Evolutionary conservation across 331 rosid genomes (phyloP).

Genomic region (Arachis monticola): DNA sequence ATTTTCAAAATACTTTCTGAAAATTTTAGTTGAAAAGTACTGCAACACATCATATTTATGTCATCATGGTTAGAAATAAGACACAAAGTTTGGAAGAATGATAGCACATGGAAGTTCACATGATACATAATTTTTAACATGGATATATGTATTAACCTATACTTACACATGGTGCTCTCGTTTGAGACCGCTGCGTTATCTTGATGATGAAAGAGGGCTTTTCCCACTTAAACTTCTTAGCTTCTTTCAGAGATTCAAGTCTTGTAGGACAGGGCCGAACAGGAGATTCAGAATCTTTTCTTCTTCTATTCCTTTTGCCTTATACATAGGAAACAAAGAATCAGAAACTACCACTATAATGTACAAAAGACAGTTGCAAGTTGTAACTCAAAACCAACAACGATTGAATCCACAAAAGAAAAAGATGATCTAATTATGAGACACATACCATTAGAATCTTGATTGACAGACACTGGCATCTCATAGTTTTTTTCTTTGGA

Average conservation of each 20-base stretch:
- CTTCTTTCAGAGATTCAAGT: neutral
- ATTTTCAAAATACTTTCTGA: neutral
- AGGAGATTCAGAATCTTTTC: neutral
- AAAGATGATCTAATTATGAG: too few relatives aligned
- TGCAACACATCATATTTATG: neutral
- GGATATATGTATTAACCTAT: neutral
- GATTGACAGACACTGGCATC: too few relatives aligned
- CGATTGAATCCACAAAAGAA: too few relatives aligned
- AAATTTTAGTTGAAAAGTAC: neutral
- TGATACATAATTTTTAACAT: neutral
- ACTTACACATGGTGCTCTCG: neutral
- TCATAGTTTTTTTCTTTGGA: too few relatives aligned
- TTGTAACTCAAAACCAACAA: too few relatives aligned
- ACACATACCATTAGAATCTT: too few relatives aligned
- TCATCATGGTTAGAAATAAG: neutral
- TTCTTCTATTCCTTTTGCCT: neutral
- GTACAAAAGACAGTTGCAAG: neutral
- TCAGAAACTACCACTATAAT: neutral
- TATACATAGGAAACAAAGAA: neutral
- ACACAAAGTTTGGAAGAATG: neutral
- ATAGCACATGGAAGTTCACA: neutral
- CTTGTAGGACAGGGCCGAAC: neutral
- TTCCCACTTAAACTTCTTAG: neutral
- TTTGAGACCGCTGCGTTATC: neutral
- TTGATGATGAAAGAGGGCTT: neutral